Conservation (phyloP, 805 yeast genomes). For the Ogataea naganishii region DNA sequence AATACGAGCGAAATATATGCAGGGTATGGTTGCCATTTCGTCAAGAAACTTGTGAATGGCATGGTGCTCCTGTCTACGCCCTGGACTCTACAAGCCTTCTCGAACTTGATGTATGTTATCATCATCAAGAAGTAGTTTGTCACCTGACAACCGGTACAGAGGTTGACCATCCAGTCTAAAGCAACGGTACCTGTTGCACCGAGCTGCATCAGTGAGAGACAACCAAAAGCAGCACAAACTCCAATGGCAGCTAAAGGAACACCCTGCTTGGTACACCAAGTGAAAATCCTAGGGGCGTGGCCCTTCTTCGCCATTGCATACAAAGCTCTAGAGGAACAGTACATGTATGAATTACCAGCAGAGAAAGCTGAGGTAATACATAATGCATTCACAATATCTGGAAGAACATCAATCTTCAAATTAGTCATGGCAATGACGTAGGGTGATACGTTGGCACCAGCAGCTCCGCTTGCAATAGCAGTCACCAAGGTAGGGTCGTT, state of each 20-base stretch:
- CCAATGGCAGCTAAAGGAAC: slow-evolving; percentile 31
- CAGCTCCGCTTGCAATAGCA: slow-evolving; percentile 51
- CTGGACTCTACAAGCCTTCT: slow-evolving; percentile 53
- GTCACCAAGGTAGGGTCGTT: slow-evolving; percentile 52
- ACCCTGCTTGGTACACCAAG: slow-evolving; percentile 55
- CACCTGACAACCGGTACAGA: slow-evolving; percentile 21
- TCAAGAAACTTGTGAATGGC: slow-evolving; percentile 43
- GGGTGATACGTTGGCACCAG: slow-evolving; percentile 77
- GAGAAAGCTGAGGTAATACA: slow-evolving; percentile 69
- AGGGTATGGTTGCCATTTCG: slow-evolving; percentile 29
- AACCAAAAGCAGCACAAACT: slow-evolving; percentile 22
- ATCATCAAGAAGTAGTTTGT: slow-evolving; percentile 21
- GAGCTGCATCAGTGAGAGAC: slow-evolving; percentile 27
- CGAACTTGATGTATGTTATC: slow-evolving; percentile 53
- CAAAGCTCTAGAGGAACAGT: slow-evolving; percentile 59
- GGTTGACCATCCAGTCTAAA: slow-evolving; percentile 23
- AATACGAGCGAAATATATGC: slow-evolving; percentile 18
- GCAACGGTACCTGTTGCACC: slow-evolving; percentile 19
- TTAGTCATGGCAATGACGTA: slow-evolving; percentile 77
- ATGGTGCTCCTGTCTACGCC: slow-evolving; percentile 32
- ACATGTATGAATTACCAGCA: slow-evolving; percentile 77
- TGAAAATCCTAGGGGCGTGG: slow-evolving; percentile 62
- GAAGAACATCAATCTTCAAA: slow-evolving; percentile 56
- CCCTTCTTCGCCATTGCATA: slow-evolving; percentile 67
- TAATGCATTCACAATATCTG: slow-evolving; percentile 72